Percentiles rank a stretch among this genome's conserved stretches.
These are phyloP conservation scores for Ehretia macrophylla DNA, from an alignment of 257 asterid genomes.

Conservation along the genomic window DNA sequence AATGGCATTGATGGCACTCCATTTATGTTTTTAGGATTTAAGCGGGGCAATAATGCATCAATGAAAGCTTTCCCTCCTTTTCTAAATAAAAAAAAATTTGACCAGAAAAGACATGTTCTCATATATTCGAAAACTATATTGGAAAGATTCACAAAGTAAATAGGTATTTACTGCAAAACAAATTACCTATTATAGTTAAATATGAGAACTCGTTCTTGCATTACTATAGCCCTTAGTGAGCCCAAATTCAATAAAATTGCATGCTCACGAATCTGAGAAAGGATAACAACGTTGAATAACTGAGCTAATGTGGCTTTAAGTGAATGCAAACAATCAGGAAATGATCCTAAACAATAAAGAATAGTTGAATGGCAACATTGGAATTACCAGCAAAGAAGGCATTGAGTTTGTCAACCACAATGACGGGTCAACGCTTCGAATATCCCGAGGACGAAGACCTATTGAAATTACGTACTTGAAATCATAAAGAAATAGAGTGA, in stretches of 20 bases:
- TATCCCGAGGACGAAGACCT: slow-evolving; percentile 97
- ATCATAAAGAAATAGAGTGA: neutral
- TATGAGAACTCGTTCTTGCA: slow-evolving; percentile 83
- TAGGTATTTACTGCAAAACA: neutral
- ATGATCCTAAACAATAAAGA: neutral
- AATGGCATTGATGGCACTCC: slow-evolving; percentile 96
- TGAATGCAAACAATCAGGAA: neutral
- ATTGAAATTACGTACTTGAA: slow-evolving; percentile 11
- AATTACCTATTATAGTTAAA: slow-evolving; percentile 90
- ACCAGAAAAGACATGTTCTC: too few species aligned
- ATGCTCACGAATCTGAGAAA: slow-evolving; percentile 74
- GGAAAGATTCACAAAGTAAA: neutral
- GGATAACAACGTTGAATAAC: slow-evolving; percentile 12
- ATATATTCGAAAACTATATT: neutral
- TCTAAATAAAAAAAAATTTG: too few species aligned
- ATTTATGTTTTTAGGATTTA: slow-evolving; percentile 61
- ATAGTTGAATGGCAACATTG: neutral
- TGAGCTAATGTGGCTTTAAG: slow-evolving; percentile 3
- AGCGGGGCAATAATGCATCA: slow-evolving; percentile 82
- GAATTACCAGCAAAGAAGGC: slow-evolving; percentile 83
- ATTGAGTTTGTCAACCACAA: slow-evolving; percentile 95
- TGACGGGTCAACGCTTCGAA: slow-evolving; percentile 97
- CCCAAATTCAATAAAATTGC: slow-evolving; percentile 95
- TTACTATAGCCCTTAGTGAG: slow-evolving; percentile 82
- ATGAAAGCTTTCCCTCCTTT: slow-evolving; percentile 97